Evolutionary conservation across 495 filamentous ascomycete species (phyloP).

Genomic region (Xylaria curta): DNA sequence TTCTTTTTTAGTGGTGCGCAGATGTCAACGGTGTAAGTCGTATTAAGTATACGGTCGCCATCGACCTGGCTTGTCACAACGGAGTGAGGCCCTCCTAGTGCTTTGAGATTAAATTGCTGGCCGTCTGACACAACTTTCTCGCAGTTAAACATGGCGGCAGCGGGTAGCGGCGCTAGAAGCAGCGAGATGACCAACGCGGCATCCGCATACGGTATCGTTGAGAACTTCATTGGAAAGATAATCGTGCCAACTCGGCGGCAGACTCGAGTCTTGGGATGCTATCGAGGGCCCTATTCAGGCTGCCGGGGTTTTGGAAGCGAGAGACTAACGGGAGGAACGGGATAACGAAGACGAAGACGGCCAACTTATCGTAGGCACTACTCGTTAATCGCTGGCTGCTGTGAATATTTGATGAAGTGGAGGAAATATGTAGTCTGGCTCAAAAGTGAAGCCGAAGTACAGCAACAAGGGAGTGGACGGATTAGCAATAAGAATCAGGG

Average conservation of each 20-base stretch:
- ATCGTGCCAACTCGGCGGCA: conserved; percentile 5
- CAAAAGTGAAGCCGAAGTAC: conserved; percentile 4
- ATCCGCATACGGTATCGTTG: conserved; percentile 37
- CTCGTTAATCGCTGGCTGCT: background rate
- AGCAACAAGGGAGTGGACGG: conserved; percentile 12
- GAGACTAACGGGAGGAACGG: background rate
- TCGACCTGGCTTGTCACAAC: conserved; percentile 63
- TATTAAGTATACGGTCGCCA: conserved; percentile 61
- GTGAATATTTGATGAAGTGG: background rate
- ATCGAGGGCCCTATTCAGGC: background rate
- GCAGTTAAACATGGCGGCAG: conserved; percentile 66
- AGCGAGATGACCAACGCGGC: conserved; percentile 46
- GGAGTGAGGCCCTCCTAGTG: conserved; percentile 77
- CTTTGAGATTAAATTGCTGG: conserved; percentile 67
- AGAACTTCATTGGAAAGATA: conserved; percentile 33
- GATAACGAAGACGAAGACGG: background rate
- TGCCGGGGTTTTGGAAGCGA: background rate
- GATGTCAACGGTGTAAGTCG: conserved; percentile 88
- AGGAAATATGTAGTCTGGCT: background rate
- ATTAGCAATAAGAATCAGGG: background rate
- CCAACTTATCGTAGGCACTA: background rate
- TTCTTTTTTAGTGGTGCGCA: conserved; percentile 69
- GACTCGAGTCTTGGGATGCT: background rate
- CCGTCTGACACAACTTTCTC: conserved; percentile 61
- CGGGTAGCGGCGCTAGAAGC: conserved; percentile 55